Evolutionary conservation across 352 stramenopile genomes (phyloP).

Genomic region (Peronosclerospora sorghi): DNA sequence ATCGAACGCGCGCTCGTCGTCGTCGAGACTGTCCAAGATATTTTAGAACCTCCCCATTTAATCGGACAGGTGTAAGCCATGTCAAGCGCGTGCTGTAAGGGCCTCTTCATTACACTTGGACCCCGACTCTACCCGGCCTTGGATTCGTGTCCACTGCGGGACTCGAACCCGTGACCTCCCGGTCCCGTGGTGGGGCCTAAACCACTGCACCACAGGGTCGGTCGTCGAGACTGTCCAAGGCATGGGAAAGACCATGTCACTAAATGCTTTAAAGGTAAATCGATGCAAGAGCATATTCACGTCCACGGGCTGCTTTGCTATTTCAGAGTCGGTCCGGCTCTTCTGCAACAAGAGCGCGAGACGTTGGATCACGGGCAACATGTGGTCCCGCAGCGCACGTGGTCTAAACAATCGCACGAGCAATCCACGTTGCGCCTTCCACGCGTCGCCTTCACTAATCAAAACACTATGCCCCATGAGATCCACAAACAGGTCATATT

Average conservation of each 20-base stretch:
- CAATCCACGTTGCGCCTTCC: slow-evolving; percentile 35
- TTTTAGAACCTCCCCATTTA: too few relatives aligned
- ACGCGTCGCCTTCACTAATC: slow-evolving; percentile 31
- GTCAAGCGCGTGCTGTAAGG: too few relatives aligned
- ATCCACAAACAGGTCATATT: slow-evolving; percentile 30
- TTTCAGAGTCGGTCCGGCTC: slow-evolving; percentile 11
- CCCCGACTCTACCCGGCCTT: too few relatives aligned
- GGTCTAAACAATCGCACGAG: slow-evolving; percentile 33
- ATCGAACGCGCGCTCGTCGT: slow-evolving; percentile 22
- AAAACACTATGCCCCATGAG: slow-evolving; percentile 37
- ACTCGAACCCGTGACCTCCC: too few relatives aligned
- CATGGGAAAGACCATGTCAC: slow-evolving; percentile 37
- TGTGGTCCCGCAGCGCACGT: slow-evolving; percentile 26
- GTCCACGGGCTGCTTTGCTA: slow-evolving; percentile 16
- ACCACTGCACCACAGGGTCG: too few relatives aligned
- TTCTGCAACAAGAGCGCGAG: slow-evolving; percentile 22
- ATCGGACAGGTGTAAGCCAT: too few relatives aligned
- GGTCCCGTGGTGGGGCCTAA: too few relatives aligned
- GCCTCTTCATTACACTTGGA: too few relatives aligned
- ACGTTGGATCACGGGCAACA: slow-evolving; percentile 26
- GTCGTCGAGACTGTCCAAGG: too few relatives aligned
- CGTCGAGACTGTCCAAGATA: slow-evolving; percentile 25
- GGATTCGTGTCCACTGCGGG: too few relatives aligned
- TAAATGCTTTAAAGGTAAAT: slow-evolving; percentile 38
- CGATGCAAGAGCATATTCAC: slow-evolving; percentile 28